Conservation (phyloP, 768 basidiomycete species). For the Xanthoconium purpureum region DNA sequence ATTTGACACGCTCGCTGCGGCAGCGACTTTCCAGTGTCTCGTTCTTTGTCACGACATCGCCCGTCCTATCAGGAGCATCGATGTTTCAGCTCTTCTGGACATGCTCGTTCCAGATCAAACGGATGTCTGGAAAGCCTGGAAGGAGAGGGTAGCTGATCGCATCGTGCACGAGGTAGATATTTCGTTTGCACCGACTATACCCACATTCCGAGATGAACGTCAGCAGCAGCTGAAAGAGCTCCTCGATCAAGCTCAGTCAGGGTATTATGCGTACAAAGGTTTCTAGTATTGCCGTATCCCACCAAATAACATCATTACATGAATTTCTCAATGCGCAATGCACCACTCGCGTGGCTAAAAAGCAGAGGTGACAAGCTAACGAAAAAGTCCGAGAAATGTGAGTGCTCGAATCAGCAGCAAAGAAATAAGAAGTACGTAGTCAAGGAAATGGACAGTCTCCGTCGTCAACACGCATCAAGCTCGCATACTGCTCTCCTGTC, state of each 20-base stretch:
- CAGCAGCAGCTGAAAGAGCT: background rate
- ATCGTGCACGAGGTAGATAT: background rate
- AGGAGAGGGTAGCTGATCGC: background rate
- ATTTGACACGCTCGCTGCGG: background rate
- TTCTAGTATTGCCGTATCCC: background rate
- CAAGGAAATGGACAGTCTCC: too few relatives aligned
- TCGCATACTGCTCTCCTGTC: too few relatives aligned
- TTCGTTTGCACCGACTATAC: background rate
- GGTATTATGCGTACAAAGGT: background rate
- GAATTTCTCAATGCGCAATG: too few relatives aligned
- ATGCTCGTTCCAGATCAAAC: background rate
- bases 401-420: too few relatives aligned
- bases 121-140: background rate
- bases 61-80: background rate
- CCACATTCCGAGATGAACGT: background rate
- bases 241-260: background rate
- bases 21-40: background rate
- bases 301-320: too few relatives aligned
- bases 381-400: too few relatives aligned
- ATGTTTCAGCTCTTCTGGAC: background rate
- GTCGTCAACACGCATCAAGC: too few relatives aligned
- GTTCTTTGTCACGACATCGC: background rate
- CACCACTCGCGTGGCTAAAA: too few relatives aligned
- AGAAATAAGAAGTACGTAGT: too few relatives aligned
- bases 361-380: too few relatives aligned